phyloP scores from a whole-genome alignment of 23 red algal genomes.

The Cyanidiococcus yangmingshanensis region DNA sequence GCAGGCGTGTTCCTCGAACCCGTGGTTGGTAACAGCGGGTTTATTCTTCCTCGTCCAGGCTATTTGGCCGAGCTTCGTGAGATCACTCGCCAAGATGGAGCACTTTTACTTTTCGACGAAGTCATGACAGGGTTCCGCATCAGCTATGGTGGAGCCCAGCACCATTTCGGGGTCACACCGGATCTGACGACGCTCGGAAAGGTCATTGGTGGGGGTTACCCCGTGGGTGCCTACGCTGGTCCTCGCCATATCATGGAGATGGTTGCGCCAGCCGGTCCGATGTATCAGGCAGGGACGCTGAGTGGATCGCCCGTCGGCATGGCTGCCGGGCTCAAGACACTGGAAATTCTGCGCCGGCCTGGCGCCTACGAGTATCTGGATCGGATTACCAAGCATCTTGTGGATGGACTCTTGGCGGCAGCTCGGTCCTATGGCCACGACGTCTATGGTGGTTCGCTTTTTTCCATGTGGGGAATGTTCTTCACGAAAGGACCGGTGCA shows the following conservation, averaged over 20 bases:
- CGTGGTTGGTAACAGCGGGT: slow-evolving; percentile 93
- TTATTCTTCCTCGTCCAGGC: slow-evolving; percentile 63
- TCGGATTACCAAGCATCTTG: slow-evolving; percentile 47
- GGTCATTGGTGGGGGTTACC: slow-evolving; percentile 93
- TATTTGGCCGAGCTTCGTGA: slow-evolving; percentile 75
- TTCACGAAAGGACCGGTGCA: slow-evolving; percentile 77
- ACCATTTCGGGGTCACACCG: slow-evolving; percentile 76
- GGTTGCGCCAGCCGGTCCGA: slow-evolving; percentile 86
- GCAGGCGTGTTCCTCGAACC: slow-evolving; percentile 93
- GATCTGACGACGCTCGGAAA: slow-evolving; percentile 98
- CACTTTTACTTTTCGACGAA: slow-evolving; percentile 96
- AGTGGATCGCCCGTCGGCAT: slow-evolving; percentile 90
- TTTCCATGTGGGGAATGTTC: slow-evolving; percentile 89
- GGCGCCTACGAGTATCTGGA: slow-evolving; percentile 94
- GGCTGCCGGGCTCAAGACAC: slow-evolving; percentile 97
- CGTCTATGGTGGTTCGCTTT: slow-evolving; percentile 70
- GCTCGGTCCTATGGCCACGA: slow-evolving; percentile 73
- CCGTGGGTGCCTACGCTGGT: slow-evolving; percentile 95
- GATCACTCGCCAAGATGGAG: slow-evolving; percentile 55
- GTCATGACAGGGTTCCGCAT: slow-evolving; percentile 99
- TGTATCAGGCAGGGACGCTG: slow-evolving; percentile 97
- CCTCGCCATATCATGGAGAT: slow-evolving; percentile 94
- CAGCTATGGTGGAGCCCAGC: slow-evolving; percentile 76
- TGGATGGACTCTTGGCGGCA: slow-evolving; percentile 53
- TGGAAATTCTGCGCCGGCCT: slow-evolving; percentile 90